Percentiles rank a stretch among this genome's conserved stretches.
These are phyloP conservation scores for Martiniozyma abietophila DNA, from an alignment of 805 yeast species.

Conservation along the genomic window DNA sequence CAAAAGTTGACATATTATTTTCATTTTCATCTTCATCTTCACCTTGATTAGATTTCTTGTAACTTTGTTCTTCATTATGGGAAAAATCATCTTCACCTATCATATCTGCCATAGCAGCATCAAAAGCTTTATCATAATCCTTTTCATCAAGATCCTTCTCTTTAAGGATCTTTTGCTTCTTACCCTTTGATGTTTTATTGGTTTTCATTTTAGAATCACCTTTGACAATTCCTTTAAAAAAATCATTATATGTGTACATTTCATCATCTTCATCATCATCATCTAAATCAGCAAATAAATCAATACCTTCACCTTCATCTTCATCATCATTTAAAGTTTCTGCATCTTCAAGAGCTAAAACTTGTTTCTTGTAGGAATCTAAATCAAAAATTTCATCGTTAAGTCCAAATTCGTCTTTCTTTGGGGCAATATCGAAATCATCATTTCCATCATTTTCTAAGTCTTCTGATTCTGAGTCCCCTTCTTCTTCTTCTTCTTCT, in stretches of 20 bases:
- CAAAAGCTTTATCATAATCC: constrained; percentile 53
- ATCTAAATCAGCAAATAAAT: constrained; percentile 42
- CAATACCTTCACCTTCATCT: constrained; percentile 41
- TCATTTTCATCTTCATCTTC: constrained; percentile 26
- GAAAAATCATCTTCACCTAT: constrained; percentile 37
- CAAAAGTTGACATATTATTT: constrained; percentile 58
- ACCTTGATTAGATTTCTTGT: constrained; percentile 17
- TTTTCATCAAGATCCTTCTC: constrained; percentile 45
- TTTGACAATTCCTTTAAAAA: constrained; percentile 37
- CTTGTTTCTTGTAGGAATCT: constrained; percentile 50
- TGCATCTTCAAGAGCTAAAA: constrained; percentile 21
- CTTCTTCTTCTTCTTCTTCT: constrained; percentile 38
- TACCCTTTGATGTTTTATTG: constrained; percentile 3
- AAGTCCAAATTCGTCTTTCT: constrained; percentile 44
- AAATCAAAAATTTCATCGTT: constrained; percentile 81
- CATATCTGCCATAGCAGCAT: constrained; percentile 53
- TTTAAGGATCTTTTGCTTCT: constrained; percentile 14
- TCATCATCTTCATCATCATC: constrained; percentile 34
- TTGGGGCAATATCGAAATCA: constrained; percentile 19
- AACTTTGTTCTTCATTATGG: constrained; percentile 25
- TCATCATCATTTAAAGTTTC: constrained; percentile 38
- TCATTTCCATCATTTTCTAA: constrained; percentile 12
- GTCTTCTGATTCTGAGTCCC: constrained; percentile 14
- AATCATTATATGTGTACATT: constrained; percentile 55
- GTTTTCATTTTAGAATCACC: constrained; percentile 14